Percentiles rank a stretch among this genome's conserved stretches.
Evolutionary conservation across 2,329 filamentous ascomycete species (phyloP).

Genomic region (Passalora sequoiae): DNA sequence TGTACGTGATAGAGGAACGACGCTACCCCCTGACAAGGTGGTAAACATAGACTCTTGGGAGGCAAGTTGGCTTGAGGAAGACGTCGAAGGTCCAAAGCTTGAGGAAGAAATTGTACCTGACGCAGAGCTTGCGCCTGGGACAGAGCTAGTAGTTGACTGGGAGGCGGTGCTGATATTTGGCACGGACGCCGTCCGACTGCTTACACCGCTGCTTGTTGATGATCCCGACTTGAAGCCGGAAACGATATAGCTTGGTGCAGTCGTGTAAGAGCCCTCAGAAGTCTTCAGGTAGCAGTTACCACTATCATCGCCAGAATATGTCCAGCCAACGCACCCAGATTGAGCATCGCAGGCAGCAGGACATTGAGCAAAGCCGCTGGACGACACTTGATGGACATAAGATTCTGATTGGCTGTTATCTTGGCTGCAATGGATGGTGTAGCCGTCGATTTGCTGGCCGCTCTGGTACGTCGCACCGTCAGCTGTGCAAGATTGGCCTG

Average conservation of each 20-base stretch:
- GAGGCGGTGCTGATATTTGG: neutral
- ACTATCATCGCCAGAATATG: conserved; percentile 3
- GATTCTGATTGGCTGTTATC: conserved; percentile 1
- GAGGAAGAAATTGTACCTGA: neutral
- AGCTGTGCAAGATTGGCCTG: conserved; percentile 1
- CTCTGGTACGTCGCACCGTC: neutral
- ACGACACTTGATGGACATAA: neutral
- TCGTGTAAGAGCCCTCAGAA: conserved; percentile 1
- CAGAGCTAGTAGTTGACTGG: neutral
- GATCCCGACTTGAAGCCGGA: conserved; percentile 5
- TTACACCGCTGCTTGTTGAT: neutral
- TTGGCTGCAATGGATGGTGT: conserved; percentile 4
- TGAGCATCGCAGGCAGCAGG: conserved; percentile 6
- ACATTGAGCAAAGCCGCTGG: conserved; percentile 7
- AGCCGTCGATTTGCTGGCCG: conserved; percentile 1
- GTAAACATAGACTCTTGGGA: neutral
- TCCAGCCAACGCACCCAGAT: conserved; percentile 8
- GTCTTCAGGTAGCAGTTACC: conserved; percentile 10
- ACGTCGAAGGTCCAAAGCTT: neutral
- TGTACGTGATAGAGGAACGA: neutral
- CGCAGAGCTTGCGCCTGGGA: neutral
- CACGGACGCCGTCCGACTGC: neutral
- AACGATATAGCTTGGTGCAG: conserved; percentile 2
- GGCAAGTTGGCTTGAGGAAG: neutral
- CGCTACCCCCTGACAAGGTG: neutral